Evolutionary conservation across 1,139 yeast species (phyloP), one percentile per base, ranked within the genome.

Genomic region (Yamadazyma jaroonii): DNA sequence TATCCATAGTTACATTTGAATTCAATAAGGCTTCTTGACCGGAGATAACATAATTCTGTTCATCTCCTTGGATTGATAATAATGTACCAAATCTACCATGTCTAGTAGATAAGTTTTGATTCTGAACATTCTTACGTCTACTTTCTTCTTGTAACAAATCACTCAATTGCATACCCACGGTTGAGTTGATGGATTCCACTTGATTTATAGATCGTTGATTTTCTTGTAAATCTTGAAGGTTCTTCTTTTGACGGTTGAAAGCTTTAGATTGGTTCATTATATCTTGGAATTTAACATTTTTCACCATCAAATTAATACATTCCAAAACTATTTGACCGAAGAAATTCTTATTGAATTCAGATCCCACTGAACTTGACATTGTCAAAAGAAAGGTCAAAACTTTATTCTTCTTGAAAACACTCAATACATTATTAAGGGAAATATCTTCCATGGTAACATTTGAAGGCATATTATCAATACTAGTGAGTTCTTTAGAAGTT

Each of bases 1-100:
- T 72, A 13, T 72, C 72, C 36, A 87, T 61, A 0, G 87, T 66
- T 15, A 51, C 44, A 23, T 66, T 66, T 3, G 75, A 67, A 34
- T 72, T 67, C 11, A 67, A 52, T 8, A 84, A 55, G 2, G 83
- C 87, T 44, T 78, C 79, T 46, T 86, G 90, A 4, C 96, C 96
- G 1, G 95, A 79, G 8, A 71, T 60, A 0, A 88, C 78, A 11
- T 87, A 78, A 21, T 86, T 63, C 32, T 84, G 69, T 7, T 74
- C 76, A 10, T 73, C 68, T 21, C 79, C 74, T 43, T 81, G 78
- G 23, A 89, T 70, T 1, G 95, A 82, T 9, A 89, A 60, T 47
- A 90, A 66, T 0, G 97, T 81, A 1, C 98, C 98, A 64, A 92
- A 92, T 31, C 96, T 72, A 3, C 95, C 92, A 54, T 92, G 98